Evolutionary conservation across 108 stramenopile genomes (phyloP).

Genomic region (Nitzschia palea): DNA sequence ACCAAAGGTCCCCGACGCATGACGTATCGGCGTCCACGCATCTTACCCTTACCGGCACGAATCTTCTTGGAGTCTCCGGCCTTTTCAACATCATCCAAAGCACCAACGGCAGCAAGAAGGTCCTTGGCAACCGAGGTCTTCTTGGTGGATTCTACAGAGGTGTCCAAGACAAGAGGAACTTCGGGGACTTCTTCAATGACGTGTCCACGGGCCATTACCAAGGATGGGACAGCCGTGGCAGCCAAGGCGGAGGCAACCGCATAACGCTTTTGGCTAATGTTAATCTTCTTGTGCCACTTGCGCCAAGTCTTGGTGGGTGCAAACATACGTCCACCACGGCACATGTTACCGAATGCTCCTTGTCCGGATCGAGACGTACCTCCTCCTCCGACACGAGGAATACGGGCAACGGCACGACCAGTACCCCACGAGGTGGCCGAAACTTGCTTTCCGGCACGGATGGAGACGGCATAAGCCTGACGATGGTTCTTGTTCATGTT

Average conservation of each 20-base stretch:
- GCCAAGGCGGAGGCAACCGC: constrained; percentile 98
- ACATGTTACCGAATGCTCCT: constrained; percentile 99
- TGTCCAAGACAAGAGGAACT: constrained; percentile 95
- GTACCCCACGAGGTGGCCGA: constrained; percentile 99
- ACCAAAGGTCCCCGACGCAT: constrained; percentile 97
- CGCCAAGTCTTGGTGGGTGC: constrained; percentile 99
- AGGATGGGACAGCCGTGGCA: constrained; percentile 94
- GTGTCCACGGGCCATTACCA: constrained; percentile 99
- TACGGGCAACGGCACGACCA: constrained; percentile 99
- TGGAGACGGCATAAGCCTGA: constrained; percentile 97
- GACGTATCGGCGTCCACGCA: constrained; percentile 95
- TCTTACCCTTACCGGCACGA: constrained; percentile 99
- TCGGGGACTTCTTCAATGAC: constrained; percentile 94
- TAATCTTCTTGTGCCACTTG: constrained; percentile 98
- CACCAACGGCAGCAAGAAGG: constrained; percentile 89
- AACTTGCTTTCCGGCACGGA: constrained; percentile 93
- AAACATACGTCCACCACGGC: constrained; percentile 98
- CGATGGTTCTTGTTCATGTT: constrained; percentile 99
- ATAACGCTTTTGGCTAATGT: constrained; percentile 94
- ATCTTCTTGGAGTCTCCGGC: constrained; percentile 94
- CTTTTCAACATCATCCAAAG: constrained; percentile 94
- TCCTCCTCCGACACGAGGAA: constrained; percentile 98
- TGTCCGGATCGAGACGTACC: constrained; percentile 99
- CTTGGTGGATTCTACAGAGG: constrained; percentile 73
- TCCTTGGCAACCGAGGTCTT: constrained; percentile 92